phyloP scores from a whole-genome alignment of 1,139 yeast genomes.

The Pichiaceae sp. region DNA sequence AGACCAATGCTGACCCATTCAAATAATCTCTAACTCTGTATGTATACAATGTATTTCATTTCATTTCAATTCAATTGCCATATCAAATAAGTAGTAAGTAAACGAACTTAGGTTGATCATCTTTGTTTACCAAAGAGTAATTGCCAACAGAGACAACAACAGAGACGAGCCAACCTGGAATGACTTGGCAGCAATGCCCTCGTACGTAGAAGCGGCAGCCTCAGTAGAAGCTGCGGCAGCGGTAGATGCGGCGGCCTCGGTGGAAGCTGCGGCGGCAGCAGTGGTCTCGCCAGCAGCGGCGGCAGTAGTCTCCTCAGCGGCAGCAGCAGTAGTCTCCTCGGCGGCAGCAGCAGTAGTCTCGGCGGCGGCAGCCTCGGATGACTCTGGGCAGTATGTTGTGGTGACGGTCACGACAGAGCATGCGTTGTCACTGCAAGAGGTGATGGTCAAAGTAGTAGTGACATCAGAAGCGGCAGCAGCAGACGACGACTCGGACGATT shows the following conservation, averaged over 20 bases:
- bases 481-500: not conserved
- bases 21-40: too few species aligned
- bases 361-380: slow-evolving; percentile 7
- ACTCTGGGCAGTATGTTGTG: slow-evolving; percentile 39
- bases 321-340: not conserved
- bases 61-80: too few species aligned
- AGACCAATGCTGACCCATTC: too few species aligned
- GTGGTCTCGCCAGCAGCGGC: not conserved
- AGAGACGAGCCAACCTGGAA: not conserved
- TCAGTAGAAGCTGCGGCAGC: not conserved
- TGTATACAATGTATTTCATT: too few species aligned
- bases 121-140: not conserved
- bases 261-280: not conserved
- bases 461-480: not conserved
- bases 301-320: slow-evolving; percentile 5
- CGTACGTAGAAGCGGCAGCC: not conserved
- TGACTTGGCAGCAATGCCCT: not conserved
- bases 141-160: not conserved
- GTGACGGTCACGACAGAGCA: slow-evolving; percentile 29
- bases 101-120: not conserved
- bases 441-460: slow-evolving; percentile 22
- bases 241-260: not conserved
- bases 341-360: slow-evolving; percentile 9
- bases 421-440: slow-evolving; percentile 35
- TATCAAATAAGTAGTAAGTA: too few species aligned